phyloP scores from a whole-genome alignment of 352 stramenopile species.

The Pythium folliculosum region DNA sequence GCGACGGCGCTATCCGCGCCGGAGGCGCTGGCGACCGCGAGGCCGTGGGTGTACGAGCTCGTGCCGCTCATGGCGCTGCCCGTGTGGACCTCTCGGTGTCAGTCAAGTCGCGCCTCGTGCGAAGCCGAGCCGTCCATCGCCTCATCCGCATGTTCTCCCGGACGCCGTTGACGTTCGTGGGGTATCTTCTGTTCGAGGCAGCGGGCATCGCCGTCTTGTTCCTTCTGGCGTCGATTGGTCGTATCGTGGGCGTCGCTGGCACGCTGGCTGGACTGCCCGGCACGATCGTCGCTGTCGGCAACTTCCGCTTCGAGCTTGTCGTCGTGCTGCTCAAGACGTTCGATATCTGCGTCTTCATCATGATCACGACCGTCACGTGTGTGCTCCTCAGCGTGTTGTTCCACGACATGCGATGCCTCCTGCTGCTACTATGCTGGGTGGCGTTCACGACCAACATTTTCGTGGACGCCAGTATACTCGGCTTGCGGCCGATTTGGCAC shows the following conservation, averaged over 20 bases:
- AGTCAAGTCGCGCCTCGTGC: constrained; percentile 15
- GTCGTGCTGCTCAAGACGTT: constrained; percentile 37
- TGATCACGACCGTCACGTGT: constrained; percentile 12
- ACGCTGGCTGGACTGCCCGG: background rate
- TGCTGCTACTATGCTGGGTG: background rate
- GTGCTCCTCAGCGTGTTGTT: constrained; percentile 1
- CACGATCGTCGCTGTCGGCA: background rate
- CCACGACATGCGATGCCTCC: background rate
- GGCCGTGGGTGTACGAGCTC: constrained; percentile 24
- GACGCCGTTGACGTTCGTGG: background rate
- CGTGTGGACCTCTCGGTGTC: constrained; percentile 25
- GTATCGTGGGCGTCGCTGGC: background rate
- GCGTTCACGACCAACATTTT: constrained; percentile 12
- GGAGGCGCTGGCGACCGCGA: background rate
- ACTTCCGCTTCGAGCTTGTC: constrained; percentile 42
- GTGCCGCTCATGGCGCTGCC: constrained; percentile 8
- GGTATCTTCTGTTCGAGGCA: background rate
- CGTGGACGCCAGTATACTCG: constrained; percentile 17
- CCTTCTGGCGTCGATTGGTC: constrained; percentile 17
- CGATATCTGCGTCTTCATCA: constrained; percentile 47
- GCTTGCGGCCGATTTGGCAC: constrained; percentile 9
- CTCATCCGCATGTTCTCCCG: background rate
- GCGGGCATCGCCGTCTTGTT: background rate
- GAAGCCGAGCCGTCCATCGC: background rate
- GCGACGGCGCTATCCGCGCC: background rate